A percentile compares a stretch with the other conserved stretches of the same genome.
Evolutionary conservation across 2,329 filamentous ascomycete genomes (phyloP).

Genomic region (Chaetomiaceae sp.): DNA sequence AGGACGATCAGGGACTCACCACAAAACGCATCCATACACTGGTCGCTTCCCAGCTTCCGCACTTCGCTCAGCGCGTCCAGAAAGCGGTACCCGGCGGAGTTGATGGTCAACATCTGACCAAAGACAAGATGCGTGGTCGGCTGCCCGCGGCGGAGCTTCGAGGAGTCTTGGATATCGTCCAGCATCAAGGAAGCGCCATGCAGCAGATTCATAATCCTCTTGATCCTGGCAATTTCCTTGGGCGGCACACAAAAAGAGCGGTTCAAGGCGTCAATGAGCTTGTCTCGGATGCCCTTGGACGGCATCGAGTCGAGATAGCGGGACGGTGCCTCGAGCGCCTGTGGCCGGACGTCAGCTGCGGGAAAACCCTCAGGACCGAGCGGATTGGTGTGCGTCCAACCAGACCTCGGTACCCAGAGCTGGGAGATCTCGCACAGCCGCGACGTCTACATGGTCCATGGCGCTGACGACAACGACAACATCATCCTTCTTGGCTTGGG

Average conservation of each 20-base stretch:
- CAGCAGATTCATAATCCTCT: conserved; percentile 23
- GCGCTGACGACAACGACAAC: neutral
- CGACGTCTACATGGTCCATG: neutral
- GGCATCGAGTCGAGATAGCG: conserved; percentile 26
- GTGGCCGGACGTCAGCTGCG: neutral
- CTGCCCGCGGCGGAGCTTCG: conserved; percentile 29
- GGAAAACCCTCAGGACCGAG: neutral
- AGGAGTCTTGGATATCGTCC: conserved; percentile 36
- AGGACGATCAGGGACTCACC: neutral
- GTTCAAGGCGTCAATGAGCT: conserved; percentile 27
- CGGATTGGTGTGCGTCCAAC: neutral
- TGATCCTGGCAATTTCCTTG: conserved; percentile 20
- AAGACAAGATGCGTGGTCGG: conserved; percentile 33
- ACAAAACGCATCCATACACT: conserved; percentile 22
- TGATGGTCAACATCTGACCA: conserved; percentile 32
- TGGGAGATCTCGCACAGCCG: neutral
- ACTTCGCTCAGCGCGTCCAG: conserved; percentile 22
- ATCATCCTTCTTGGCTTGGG: neutral
- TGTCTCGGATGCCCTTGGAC: conserved; percentile 24
- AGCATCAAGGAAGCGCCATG: conserved; percentile 32
- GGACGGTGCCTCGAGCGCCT: conserved; percentile 13
- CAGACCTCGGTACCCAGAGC: neutral
- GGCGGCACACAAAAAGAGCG: conserved; percentile 26
- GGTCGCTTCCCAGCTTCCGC: conserved; percentile 6
- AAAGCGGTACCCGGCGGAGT: conserved; percentile 30